These are phyloP conservation scores for Macrolepiota albuminosa DNA, from an alignment of 768 basidiomycete genomes.

Conservation along the genomic window DNA sequence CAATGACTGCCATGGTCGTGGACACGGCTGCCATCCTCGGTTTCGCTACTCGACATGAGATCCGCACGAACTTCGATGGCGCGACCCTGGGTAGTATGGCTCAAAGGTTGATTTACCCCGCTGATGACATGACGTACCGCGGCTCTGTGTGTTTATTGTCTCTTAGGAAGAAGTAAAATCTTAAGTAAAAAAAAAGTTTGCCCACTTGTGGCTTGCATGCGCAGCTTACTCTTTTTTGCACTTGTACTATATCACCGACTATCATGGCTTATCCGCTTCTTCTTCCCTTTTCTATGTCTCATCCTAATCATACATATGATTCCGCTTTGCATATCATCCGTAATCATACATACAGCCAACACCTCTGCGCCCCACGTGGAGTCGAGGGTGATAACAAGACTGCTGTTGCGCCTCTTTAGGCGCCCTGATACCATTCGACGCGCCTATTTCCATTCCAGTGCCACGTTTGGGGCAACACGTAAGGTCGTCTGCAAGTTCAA, in stretches of 20 bases:
- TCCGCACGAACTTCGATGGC: constrained; percentile 1
- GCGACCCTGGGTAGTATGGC: constrained; percentile 4
- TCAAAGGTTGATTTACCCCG: background rate
- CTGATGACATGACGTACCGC: background rate
- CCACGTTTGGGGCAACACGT: no score
- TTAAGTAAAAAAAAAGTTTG: background rate
- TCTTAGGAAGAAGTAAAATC: background rate
- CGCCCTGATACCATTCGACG: no score
- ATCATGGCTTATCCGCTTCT: background rate
- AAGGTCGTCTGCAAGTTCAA: no score
- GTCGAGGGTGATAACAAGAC: no score
- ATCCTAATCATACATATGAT: background rate
- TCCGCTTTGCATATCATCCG: background rate
- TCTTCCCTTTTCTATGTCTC: background rate
- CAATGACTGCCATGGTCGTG: background rate
- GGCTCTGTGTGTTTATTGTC: background rate
- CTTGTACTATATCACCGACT: background rate
- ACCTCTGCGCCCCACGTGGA: no score
- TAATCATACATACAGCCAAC: no score
- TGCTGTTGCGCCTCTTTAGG: no score
- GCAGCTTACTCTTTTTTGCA: background rate
- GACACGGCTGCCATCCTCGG: background rate
- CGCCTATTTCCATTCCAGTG: no score
- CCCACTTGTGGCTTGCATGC: background rate
- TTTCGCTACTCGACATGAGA: constrained; percentile 9